Base-by-base conservation (phyloP, 139 green algal species). In the Coelastrella sp. region DNA sequence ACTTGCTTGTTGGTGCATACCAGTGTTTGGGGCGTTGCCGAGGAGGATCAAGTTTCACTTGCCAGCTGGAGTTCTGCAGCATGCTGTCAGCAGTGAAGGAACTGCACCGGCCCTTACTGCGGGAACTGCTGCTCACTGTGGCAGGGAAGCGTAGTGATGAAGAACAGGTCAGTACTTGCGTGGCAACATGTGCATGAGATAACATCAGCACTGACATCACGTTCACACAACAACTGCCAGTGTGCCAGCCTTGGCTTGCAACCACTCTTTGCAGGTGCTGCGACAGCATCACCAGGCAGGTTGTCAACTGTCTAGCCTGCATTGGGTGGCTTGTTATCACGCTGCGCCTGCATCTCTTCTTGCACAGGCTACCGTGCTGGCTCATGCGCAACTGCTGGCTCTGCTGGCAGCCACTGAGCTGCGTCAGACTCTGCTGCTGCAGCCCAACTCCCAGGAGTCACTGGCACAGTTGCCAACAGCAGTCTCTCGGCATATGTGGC, bases 71-170 rank as follows among this genome's bases (percentile, higher is more conserved):
- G 49, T 80, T 81, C 20, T 11, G 65, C 35, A 60, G 10, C 4
- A 19, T 80, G 84, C 84, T 88, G 84, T 68, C 80, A 20, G 27
- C 72, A 14, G 49, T 60, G 7, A 7, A 12, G 8, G 49, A 7
- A 6, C 68, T 88, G 66, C 84, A 88, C 57, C n/a, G 3, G 20
- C 20, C 66, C 10, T 49, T 88, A 57, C 35, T 88, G 84, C 49
- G 25, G 56, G 66, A 61, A n/a, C 56, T 88, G 49, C 19, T 68
- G 56, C 35, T 10, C 7, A 74, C 57, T 25, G 25, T 83, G 6
- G 14, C 1, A 27, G 65, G 85, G 12, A 22, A 27, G 4, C 35
- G 58, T 5, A 49, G 12, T 5, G 82, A 61, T 27, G 14, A 20
- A 12, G 14, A 78, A 9, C 82, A 78, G 60, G 81, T 74, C n/a